A percentile compares a stretch with the other conserved stretches of the same genome.
Evolutionary conservation across 257 asterid species (phyloP).

Genomic region (Primulina huaijiensis): DNA sequence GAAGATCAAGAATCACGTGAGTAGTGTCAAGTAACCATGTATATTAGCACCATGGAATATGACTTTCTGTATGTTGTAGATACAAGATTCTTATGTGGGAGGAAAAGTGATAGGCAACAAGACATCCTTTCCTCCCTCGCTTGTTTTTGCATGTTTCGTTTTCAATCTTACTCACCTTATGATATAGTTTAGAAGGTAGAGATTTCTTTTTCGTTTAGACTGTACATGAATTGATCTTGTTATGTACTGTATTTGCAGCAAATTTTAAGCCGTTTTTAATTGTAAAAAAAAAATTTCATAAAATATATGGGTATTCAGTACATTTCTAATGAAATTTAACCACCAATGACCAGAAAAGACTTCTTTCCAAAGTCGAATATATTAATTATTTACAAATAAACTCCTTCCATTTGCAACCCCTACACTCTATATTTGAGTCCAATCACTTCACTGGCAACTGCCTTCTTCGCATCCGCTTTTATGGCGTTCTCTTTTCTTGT

Average conservation of each 20-base stretch:
- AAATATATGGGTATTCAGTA: too few species aligned
- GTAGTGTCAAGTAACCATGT: constrained; percentile 18
- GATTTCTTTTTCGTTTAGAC: constrained; percentile 10
- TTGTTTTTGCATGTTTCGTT: constrained; percentile 20
- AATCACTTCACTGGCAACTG: too few species aligned
- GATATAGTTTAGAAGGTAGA: not conserved
- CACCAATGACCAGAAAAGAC: too few species aligned
- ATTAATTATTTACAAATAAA: too few species aligned
- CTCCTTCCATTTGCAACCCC: too few species aligned
- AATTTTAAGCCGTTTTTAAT: not conserved
- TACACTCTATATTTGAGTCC: too few species aligned
- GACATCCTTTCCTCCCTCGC: constrained; percentile 44
- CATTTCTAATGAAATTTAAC: too few species aligned
- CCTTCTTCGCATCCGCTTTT: too few species aligned
- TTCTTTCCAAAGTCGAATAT: too few species aligned
- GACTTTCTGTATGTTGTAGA: constrained; percentile 33
- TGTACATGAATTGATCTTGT: not conserved
- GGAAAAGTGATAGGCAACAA: constrained; percentile 45
- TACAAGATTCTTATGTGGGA: constrained; percentile 18
- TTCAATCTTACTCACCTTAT: constrained; percentile 16
- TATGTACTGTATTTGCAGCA: not conserved
- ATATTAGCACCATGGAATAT: constrained; percentile 24
- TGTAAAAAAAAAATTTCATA: too few species aligned
- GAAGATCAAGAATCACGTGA: constrained; percentile 13
- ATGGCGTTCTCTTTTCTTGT: too few species aligned